Evolutionary conservation across 2,329 filamentous ascomycete species (phyloP), one percentile per base, ranked within the genome.

Genomic region (Byssoonygena ceratinophila): DNA sequence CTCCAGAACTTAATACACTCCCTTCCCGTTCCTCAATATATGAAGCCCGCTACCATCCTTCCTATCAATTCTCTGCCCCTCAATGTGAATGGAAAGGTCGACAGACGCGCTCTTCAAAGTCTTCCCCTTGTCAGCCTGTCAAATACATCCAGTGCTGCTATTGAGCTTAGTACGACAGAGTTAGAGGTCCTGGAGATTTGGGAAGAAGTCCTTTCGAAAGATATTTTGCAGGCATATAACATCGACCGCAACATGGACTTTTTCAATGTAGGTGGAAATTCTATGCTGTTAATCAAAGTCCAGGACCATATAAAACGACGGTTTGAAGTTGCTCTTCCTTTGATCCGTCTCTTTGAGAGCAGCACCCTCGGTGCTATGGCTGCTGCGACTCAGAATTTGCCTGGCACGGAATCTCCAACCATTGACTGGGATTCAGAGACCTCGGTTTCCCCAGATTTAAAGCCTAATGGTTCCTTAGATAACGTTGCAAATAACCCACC

Each of bases 281-380:
- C 63, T 7, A 54, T 66, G 3, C 53, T 62, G 3, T 4, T 65
- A 25, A 29, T 66, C 9, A 51, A 52, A 14, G 65, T 79, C 0
- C 67, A 71, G 49, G 48, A 57, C 0, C 51, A 52, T 0, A 68
- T 78, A 27, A 56, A 57, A 1, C 47, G 63, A 1, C 31, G 31
- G 0, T 70, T 76, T 48, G 51, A 57, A 0, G 59, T 67, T 4
- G 37, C 29, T 22, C 20, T 55, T 12, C 27, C 50, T 18, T 36
- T 52, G 20, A n/a, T 39, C 22, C 20, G 16, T 6, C 40, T 55
- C n/a, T 55, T 55, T 34, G 36, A 53, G 31, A 51, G 23, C n/a
- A 52, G 49, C 8, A 37, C 45, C 14, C 41, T 55, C 3, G 34
- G 37, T 25, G 43, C 40, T 16, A 46, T 53, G 23, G 54, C 54